Evolutionary conservation across 352 stramenopile species (phyloP), one percentile per base, ranked within the genome.

Genomic region (Phytophthora kernoviae): DNA sequence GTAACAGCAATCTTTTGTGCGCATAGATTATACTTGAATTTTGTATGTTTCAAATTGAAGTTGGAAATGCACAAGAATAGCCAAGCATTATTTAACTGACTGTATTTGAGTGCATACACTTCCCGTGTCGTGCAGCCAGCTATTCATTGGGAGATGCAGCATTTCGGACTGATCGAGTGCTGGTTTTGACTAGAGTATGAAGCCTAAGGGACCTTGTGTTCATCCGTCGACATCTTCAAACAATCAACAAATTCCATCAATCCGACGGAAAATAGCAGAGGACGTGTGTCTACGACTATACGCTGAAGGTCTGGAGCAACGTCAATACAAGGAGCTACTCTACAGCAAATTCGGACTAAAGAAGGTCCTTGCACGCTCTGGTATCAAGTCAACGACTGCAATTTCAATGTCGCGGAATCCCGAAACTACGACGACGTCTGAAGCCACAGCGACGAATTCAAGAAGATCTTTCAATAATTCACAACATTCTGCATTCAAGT

Each of bases 321-420:
- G 76, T 22, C 63, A 79, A 24, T 75, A 90, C 63, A 89, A 87
- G 51, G 65, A 88, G 48, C 65, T 71, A 5, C 65, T 92, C 2
- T 87, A 79, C 37, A 70, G 70, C 37, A 70, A 84, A 34, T 92
- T 88, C 51, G 79, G 82, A 1, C 59, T 87, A 2, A 50, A 68
- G 4, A 61, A 62, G 32, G 50, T 32, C 12, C 45, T 55, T 17
- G 10, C 37, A 0, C 24, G 21, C 11, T 48, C 42, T 14, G 4
- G 11, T 34, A 33, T 33, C 42, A 44, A 30, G 50, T 2, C 27
- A 4, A 45, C 27, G 11, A 32, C 10, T 18, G 9, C 11, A 22
- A 4, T 14, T 12, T 34, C 20, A 33, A 30, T 48, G 42, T 30
- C 42, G 7, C 4, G 18, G 41, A 34, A 15, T 32, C 8, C 17